Base-by-base conservation (phyloP, 2,329 filamentous ascomycete genomes). In the Ceratocystis diversiconidia region DNA sequence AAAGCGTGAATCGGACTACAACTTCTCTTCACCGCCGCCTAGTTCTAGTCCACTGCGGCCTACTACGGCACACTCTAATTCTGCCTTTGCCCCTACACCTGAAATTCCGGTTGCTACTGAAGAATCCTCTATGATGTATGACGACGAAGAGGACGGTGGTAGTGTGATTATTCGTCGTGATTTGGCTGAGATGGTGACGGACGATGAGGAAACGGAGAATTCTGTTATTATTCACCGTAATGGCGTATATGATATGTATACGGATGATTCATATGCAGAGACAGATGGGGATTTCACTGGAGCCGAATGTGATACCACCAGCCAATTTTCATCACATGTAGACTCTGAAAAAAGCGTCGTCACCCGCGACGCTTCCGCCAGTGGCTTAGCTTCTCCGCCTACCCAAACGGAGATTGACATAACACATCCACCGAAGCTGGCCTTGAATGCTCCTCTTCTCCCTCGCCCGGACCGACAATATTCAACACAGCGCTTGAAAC, bases 41-140 rank as follows among this genome's bases (percentile, higher is more conserved):
- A 81, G 79, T 68, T 84, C 82, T 1, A 85, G 77, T 69, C 81
- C 83, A 12, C 79, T 83, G 67, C 81, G 78, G n/a, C 80, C 76
- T 65, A 63, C 66, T 6, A 67, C 72, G 70, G 1, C 71, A 69
- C 57, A 71, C 70, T 65, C 85, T 77, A 67, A 80, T 78, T 10
- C 79, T 76, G 52, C 12, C 7, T 66, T 77, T 83, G 41, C 46
- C 61, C 77, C 84, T 41, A 80, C 90, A 67, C 92, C 92, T 5
- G 92, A 97, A 73, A 83, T 94, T 50, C 89, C 92, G 0, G 90
- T 96, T 22, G 95, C 90, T 44, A 87, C 90, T 15, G 92, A 96
- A 75, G 85, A 85, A 69, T 83, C 66, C 61, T 67, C 81, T 1
- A 77, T 84, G 48, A 73, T 84, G 52, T 79, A 82, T n/a, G 82